Evolutionary conservation across 1,139 yeast genomes (phyloP).

Genomic region (Scheffersomyces stambukii): DNA sequence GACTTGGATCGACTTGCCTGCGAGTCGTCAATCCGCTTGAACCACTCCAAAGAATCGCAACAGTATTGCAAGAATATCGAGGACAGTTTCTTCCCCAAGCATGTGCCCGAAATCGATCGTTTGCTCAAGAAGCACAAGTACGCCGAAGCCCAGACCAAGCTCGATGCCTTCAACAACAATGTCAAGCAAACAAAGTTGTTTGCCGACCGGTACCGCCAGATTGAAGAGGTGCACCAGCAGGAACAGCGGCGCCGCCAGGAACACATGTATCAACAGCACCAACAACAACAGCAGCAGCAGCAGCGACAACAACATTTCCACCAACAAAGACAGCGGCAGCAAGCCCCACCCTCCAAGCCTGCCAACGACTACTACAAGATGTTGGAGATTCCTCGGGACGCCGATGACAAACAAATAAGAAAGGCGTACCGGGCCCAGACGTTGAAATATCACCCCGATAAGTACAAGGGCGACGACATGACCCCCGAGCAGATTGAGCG

Average conservation of each 20-base stretch:
- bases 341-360: slow-evolving; percentile 34
- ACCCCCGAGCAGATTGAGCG: slow-evolving; percentile 68
- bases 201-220: slow-evolving; percentile 21
- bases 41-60: slow-evolving; percentile 24
- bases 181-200: slow-evolving; percentile 39
- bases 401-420: slow-evolving; percentile 70
- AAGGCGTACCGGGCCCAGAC: slow-evolving; percentile 79
- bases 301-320: slow-evolving; percentile 45
- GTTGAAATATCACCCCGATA: slow-evolving; percentile 87
- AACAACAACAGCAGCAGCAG: slow-evolving; percentile 47
- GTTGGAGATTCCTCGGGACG: slow-evolving; percentile 62
- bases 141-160: slow-evolving; percentile 36
- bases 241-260: slow-evolving; percentile 29
- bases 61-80: slow-evolving; percentile 31
- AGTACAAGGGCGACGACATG: slow-evolving; percentile 64
- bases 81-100: slow-evolving; percentile 42
- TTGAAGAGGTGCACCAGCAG: slow-evolving; percentile 17
- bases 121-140: slow-evolving; percentile 36
- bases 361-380: slow-evolving; percentile 79
- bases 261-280: slow-evolving; percentile 40
- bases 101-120: slow-evolving; percentile 40
- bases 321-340: slow-evolving; percentile 40
- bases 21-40: slow-evolving; percentile 37
- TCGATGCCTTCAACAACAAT: slow-evolving; percentile 28
- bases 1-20: slow-evolving; percentile 43